These are phyloP conservation scores for Quercus phellos DNA, from an alignment of 331 rosid species.

Conservation along the genomic window DNA sequence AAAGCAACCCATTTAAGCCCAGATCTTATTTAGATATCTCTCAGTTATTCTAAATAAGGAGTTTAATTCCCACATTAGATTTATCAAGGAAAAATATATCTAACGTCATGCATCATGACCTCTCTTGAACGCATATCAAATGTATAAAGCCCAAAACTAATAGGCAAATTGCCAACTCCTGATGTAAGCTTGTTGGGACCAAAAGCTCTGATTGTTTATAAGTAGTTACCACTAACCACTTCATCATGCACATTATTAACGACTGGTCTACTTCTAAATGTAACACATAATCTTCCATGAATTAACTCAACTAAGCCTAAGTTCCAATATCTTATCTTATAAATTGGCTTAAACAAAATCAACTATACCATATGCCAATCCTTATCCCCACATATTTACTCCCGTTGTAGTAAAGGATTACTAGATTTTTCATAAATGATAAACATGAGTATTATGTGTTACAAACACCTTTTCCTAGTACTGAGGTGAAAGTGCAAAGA, in stretches of 20 bases:
- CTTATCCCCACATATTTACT: neutral
- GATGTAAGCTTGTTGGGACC: too few species aligned
- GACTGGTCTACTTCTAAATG: neutral
- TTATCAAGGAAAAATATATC: neutral
- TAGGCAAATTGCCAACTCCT: neutral
- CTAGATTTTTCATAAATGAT: neutral
- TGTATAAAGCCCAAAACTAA: neutral
- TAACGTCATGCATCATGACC: neutral
- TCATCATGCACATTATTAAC: neutral
- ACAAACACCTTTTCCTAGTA: neutral
- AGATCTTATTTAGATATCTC: neutral
- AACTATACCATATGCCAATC: neutral
- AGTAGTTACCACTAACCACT: neutral
- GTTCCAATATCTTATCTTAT: neutral
- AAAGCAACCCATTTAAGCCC: neutral
- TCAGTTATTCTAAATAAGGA: neutral
- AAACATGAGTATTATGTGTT: neutral
- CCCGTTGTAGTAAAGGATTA: neutral
- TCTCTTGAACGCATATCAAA: neutral
- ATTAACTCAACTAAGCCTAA: neutral
- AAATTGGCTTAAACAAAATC: neutral
- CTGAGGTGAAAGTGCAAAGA: neutral
- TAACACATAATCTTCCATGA: neutral
- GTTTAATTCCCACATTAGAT: too few species aligned
- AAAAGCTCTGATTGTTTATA: neutral